These are phyloP conservation scores for Cryptosporidium canis DNA, from an alignment of 169 alveolate species.

Conservation along the genomic window DNA sequence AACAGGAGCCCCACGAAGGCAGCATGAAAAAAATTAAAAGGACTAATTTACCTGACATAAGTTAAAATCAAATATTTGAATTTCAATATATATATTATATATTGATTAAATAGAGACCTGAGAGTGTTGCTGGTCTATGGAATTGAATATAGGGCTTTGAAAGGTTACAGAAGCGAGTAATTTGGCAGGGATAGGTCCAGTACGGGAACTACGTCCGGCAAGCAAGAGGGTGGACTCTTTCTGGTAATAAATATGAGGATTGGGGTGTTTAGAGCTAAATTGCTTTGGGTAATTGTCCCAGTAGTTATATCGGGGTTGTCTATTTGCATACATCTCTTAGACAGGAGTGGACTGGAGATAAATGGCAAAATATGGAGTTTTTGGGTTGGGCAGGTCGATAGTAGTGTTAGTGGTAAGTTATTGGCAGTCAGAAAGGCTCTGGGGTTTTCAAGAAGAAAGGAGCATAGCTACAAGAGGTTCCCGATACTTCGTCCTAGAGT, in stretches of 20 bases:
- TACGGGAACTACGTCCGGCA: no score
- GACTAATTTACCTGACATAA: constrained; percentile 33
- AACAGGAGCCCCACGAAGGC: constrained; percentile 32
- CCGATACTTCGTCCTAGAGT: constrained; percentile 39
- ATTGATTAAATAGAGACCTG: no score
- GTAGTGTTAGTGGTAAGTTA: background rate
- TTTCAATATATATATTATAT: background rate
- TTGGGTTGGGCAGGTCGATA: background rate
- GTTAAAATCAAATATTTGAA: background rate
- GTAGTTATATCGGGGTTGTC: background rate
- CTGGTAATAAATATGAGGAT: background rate
- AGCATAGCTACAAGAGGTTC: background rate
- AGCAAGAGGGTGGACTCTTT: background rate
- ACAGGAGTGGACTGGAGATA: background rate
- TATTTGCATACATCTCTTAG: background rate
- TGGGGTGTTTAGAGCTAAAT: background rate
- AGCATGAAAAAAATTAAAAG: background rate
- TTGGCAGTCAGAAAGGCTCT: background rate
- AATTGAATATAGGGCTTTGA: background rate
- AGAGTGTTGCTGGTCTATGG: no score
- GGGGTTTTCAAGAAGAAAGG: background rate
- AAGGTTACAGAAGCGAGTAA: background rate
- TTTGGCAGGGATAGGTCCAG: background rate
- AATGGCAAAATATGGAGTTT: background rate
- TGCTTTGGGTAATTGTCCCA: background rate